Evolutionary conservation across 345 rosid genomes (phyloP), one percentile per base, ranked within the genome.

Genomic region (Carallia pectinifolia): DNA sequence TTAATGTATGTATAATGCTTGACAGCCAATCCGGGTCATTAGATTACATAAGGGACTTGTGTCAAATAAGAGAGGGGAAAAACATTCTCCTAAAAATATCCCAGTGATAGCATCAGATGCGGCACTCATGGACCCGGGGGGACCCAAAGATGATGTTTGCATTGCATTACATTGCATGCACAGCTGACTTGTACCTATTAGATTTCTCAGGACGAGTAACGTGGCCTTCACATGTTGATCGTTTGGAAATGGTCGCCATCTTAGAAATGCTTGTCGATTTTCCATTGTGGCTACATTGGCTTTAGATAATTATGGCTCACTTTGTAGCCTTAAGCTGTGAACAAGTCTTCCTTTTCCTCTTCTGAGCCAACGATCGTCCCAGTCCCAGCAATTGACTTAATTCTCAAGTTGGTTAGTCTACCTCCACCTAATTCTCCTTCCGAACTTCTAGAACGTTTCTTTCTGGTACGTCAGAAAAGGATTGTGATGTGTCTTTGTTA

Each of bases 171-270:
- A 23, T 23, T 23, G 61, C 52, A 73, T 72, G 36, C 39, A 37
- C 55, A 53, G 44, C 33, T 12, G 63, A 58, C 74, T 80, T 78
- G 75, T 76, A 73, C 40, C n/a, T 54, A 58, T 59, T 29, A 31
- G 63, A 68, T 27, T n/a, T 48, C 63, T 54, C 58, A 44, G 55
- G 86, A 71, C 85, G 80, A 70, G 82, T 75, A 80, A 71, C 82
- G 77, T 81, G 91, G 76, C 71, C 77, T 63, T 80, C 83, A 81
- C 83, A 75, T 81, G 84, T 36, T 74, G 36, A 65, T 71, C 70
- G 74, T 75, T 18, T 69, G 68, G 63, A 62, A 38, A n/a, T 19
- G 75, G 67, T 69, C 66, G 12, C 61, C 68, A 53, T 75, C 55
- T 52, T 38, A 44, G n/a, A 17, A 56, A 60, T 63, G 39, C 4